A percentile compares a stretch with the other conserved stretches of the same genome.
These are phyloP conservation scores for Periconia digitata DNA, from an alignment of 2,329 filamentous ascomycete genomes.

Conservation along the genomic window DNA sequence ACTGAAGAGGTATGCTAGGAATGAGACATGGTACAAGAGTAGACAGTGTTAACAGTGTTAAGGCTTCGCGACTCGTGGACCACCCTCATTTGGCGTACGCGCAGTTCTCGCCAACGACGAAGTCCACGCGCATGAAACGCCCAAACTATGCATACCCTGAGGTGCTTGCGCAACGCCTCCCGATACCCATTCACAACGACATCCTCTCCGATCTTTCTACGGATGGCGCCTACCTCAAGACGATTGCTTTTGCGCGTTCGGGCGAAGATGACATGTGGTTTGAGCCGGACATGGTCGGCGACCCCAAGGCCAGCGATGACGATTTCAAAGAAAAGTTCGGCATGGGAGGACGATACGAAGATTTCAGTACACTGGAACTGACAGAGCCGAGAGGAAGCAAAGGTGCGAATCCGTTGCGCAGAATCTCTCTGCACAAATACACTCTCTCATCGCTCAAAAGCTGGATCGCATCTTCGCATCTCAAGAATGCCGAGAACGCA, in stretches of 20 bases:
- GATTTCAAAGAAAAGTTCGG: slow-evolving; percentile 18
- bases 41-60: not conserved
- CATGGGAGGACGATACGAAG: slow-evolving; percentile 19
- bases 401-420: slow-evolving; percentile 18
- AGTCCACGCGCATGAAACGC: slow-evolving; percentile 31
- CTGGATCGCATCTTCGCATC: slow-evolving; percentile 12
- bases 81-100: slow-evolving; percentile 35
- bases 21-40: not conserved
- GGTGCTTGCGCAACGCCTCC: slow-evolving; percentile 27
- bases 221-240: slow-evolving; percentile 23
- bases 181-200: slow-evolving; percentile 30
- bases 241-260: slow-evolving; percentile 14
- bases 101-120: slow-evolving; percentile 24
- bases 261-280: slow-evolving; percentile 23
- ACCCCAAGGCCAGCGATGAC: slow-evolving; percentile 17
- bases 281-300: slow-evolving; percentile 28
- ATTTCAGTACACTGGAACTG: slow-evolving; percentile 30
- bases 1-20: slow-evolving; percentile 24
- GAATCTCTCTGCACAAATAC: slow-evolving; percentile 27
- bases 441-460: slow-evolving; percentile 15
- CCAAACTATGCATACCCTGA: slow-evolving; percentile 35
- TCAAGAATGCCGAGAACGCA: slow-evolving; percentile 20
- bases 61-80: slow-evolving; percentile 28
- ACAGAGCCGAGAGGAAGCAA: slow-evolving; percentile 17
- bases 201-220: slow-evolving; percentile 21